phyloP scores from a whole-genome alignment of 2,329 filamentous ascomycete genomes.

The Pyrenophora seminiperda region DNA sequence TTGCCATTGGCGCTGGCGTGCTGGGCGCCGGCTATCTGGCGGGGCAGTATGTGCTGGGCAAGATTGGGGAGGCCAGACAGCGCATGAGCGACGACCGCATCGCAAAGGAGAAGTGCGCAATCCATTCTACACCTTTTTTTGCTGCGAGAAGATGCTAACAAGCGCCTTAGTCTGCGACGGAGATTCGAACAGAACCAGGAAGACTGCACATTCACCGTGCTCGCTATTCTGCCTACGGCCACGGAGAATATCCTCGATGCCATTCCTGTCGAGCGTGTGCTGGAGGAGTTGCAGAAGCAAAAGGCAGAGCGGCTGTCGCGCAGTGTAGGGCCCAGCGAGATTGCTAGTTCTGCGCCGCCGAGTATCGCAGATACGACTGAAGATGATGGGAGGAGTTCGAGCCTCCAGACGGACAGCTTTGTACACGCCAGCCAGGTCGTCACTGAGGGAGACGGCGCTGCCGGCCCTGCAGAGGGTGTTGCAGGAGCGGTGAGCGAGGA shows the following conservation, averaged over 20 bases:
- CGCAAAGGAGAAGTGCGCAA: conserved; percentile 87
- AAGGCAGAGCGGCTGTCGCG: conserved; percentile 74
- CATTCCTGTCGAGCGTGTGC: conserved; percentile 89
- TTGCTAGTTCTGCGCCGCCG: conserved; percentile 63
- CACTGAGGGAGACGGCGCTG: conserved; percentile 56
- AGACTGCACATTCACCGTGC: conserved; percentile 96
- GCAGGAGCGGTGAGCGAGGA: conserved; percentile 53
- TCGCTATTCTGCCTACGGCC: conserved; percentile 91
- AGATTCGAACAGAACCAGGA: conserved; percentile 99
- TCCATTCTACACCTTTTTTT: no score
- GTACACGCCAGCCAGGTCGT: conserved; percentile 78
- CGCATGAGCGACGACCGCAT: conserved; percentile 96
- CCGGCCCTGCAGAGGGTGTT: conserved; percentile 39
- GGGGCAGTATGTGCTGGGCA: conserved; percentile 88
- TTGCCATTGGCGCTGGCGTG: conserved; percentile 86
- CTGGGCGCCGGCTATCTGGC: conserved; percentile 89
- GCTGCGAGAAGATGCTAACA: conserved; percentile 2
- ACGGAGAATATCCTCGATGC: conserved; percentile 86
- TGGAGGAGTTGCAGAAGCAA: conserved; percentile 91
- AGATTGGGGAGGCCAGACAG: conserved; percentile 91
- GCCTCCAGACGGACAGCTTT: conserved; percentile 79
- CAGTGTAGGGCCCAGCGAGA: conserved; percentile 62
- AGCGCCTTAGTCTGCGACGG: conserved; percentile 75
- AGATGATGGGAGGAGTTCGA: conserved; percentile 79
- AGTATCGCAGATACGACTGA: conserved; percentile 68